phyloP scores from a whole-genome alignment of 257 asterid species.

The Scutellaria barbata region DNA sequence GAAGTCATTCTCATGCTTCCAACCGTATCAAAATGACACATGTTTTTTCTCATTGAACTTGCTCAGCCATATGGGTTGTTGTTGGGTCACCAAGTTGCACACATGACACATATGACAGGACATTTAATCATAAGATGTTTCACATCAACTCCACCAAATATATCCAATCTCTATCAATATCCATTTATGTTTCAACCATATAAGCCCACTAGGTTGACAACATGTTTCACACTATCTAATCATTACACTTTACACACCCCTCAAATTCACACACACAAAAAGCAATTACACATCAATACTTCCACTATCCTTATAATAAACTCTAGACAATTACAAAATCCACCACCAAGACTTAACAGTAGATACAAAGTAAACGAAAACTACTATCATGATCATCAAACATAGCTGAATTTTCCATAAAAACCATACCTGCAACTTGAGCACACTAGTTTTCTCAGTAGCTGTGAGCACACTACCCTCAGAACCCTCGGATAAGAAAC shows the following conservation, averaged over 20 bases:
- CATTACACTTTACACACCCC: neutral
- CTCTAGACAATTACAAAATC: neutral
- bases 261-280: neutral
- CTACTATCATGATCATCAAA: neutral
- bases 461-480: conserved; percentile 76
- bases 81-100: too few species aligned
- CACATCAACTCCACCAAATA: too few species aligned
- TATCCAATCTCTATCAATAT: too few species aligned
- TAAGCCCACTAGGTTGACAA: neutral
- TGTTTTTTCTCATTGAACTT: too few species aligned
- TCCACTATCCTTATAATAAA: neutral
- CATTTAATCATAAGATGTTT: too few species aligned
- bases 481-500: conserved; percentile 79
- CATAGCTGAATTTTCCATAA: neutral
- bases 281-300: neutral
- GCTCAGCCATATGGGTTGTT: too few species aligned
- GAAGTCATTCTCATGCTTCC: too few species aligned
- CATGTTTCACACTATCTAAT: too few species aligned
- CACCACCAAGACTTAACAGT: neutral
- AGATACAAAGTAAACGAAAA: neutral
- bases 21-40: too few species aligned
- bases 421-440: conserved; percentile 78
- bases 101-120: too few species aligned
- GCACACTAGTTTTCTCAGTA: conserved; percentile 77
- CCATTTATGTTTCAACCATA: neutral